Evolutionary conservation across 2,329 filamentous ascomycete species (phyloP), one percentile per base, ranked within the genome.

Genomic region (Penicillium sp.): DNA sequence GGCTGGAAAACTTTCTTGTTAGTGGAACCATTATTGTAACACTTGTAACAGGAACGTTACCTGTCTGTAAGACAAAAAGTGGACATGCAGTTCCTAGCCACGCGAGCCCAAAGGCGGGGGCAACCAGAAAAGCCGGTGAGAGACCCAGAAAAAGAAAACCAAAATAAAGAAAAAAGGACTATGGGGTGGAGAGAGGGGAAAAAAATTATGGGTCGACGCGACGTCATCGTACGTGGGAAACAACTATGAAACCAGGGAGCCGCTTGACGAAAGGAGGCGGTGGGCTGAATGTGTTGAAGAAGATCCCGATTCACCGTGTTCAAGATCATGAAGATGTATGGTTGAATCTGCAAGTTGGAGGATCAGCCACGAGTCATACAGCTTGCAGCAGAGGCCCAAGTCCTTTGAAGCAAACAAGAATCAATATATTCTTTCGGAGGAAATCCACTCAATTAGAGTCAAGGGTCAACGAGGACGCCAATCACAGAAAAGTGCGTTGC

Each of bases 21-120:
- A 63, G 63, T 62, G 64, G 64, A 37, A 63, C 61, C 56, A 58
- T 59, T 52, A 57, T 52, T 63, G 58, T 64, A 63, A 52, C 55
- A 63, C 49, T 27, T 59, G 53, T 59, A 53, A 55, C 53, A 52
- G 48, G 35, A 41, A 61, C 57, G 51, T 58, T 59, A 62, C 55
- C 35, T 21, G 55, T 26, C 27, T 63, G 55, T 60, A 62, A 55
- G 55, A 61, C 61, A 60, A 55, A 59, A 49, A 55, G 48, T 49
- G 48, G 48, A 46, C 53, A 53, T 59, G 57, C 53, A 48, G 53
- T 58, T 59, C 49, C 43, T 50, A 56, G 55, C 63, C 61, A 63
- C 59, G 63, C 61, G 63, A 64, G 58, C 47, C 49, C 29, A 56
- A 60, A 50, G 50, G 60, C 52, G 58, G 62, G 27, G 57, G 52